phyloP scores from a whole-genome alignment of 2,329 filamentous ascomycete species.

The Pyrenophora graminea region DNA sequence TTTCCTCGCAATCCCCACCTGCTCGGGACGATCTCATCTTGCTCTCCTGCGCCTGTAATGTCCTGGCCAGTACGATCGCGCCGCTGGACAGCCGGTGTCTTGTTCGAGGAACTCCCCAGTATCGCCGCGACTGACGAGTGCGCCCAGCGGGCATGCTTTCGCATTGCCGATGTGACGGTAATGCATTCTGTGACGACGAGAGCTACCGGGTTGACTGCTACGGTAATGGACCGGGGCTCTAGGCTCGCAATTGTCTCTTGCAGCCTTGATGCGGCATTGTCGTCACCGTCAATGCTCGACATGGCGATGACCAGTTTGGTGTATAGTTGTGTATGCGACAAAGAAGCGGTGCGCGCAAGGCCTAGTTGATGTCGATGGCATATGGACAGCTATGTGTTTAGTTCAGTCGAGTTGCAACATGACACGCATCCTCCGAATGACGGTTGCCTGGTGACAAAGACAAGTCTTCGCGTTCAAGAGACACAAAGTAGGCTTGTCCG shows the following conservation, averaged over 20 bases:
- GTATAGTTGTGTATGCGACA: constrained; percentile 16
- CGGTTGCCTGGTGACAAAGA: constrained; percentile 12
- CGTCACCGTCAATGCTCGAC: constrained; percentile 35
- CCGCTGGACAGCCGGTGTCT: constrained; percentile 44
- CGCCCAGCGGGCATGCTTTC: constrained; percentile 94
- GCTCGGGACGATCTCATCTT: constrained; percentile 69
- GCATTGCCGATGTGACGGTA: constrained; percentile 95
- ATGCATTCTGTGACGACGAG: constrained; percentile 98
- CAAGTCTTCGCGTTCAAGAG: neutral
- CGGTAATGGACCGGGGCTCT: constrained; percentile 58
- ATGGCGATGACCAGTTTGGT: constrained; percentile 21
- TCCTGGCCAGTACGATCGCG: constrained; percentile 43
- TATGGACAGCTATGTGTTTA: constrained; percentile 32
- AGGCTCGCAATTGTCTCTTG: constrained; percentile 29
- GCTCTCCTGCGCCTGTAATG: constrained; percentile 43
- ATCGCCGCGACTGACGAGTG: constrained; percentile 97
- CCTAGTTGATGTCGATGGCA: constrained; percentile 30
- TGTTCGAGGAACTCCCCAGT: constrained; percentile 70
- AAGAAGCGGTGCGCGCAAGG: constrained; percentile 19
- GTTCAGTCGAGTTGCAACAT: constrained; percentile 28
- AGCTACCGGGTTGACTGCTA: constrained; percentile 87
- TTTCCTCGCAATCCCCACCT: constrained; percentile 93
- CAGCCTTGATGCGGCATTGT: constrained; percentile 27
- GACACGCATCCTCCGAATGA: constrained; percentile 32
- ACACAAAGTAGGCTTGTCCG: neutral